Percentiles rank a stretch among this genome's conserved stretches.
phyloP scores from a whole-genome alignment of 768 basidiomycete species.

The Tylopilus felleus region DNA sequence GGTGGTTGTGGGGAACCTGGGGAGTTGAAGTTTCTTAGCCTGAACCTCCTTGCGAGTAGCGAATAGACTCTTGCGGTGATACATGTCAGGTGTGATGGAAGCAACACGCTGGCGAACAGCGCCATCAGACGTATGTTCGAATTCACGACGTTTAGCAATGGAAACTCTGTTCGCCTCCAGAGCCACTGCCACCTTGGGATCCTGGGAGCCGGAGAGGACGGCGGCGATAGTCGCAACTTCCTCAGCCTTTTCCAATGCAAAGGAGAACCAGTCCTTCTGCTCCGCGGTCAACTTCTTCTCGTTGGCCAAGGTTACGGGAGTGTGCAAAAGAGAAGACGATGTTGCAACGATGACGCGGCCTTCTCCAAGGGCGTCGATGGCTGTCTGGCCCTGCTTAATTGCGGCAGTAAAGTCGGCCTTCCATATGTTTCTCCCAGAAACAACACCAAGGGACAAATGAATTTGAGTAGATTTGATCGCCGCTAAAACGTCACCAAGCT shows the following conservation, averaged over 20 bases:
- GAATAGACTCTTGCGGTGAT: constrained; percentile 89
- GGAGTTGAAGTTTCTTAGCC: constrained; percentile 82
- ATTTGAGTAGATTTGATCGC: constrained; percentile 82
- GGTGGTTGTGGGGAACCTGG: constrained; percentile 97
- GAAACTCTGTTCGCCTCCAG: constrained; percentile 88
- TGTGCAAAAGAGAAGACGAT: constrained; percentile 97
- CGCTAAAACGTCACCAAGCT: constrained; percentile 77
- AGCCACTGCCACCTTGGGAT: constrained; percentile 61
- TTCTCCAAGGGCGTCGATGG: constrained; percentile 75
- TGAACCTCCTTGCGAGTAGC: constrained; percentile 83
- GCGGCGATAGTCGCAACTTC: constrained; percentile 90
- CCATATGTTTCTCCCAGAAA: constrained; percentile 99
- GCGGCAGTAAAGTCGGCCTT: constrained; percentile 90
- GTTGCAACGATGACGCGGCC: constrained; percentile 92
- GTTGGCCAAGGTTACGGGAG: constrained; percentile 89
- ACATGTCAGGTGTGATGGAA: constrained; percentile 80
- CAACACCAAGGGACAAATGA: constrained; percentile 87
- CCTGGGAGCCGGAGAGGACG: constrained; percentile 81
- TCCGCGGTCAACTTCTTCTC: constrained; percentile 88
- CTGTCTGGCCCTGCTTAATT: constrained; percentile 80
- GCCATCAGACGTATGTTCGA: constrained; percentile 91
- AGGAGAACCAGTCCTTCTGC: constrained; percentile 98
- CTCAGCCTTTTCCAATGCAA: constrained; percentile 91
- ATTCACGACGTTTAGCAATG: constrained; percentile 91
- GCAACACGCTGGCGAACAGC: constrained; percentile 93